Base-by-base conservation (phyloP, 2,329 filamentous ascomycete species). In the Aspergillus flavus region DNA sequence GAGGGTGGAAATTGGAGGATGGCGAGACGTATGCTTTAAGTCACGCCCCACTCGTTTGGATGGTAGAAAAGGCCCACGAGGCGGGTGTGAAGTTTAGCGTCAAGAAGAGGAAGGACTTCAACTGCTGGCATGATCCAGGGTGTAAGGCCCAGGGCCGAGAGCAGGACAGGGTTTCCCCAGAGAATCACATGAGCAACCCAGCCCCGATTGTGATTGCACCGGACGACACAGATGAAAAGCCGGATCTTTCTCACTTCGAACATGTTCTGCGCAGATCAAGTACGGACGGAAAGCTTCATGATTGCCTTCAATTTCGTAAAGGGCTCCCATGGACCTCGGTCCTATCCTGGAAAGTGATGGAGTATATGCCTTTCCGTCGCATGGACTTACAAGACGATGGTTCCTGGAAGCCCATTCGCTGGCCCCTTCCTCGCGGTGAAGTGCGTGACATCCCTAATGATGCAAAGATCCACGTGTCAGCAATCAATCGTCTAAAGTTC, bases 401-500 rank as follows among this genome's bases (percentile, higher is more conserved):
- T 0, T 87, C 86, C 0, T 95, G 92, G 92, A 89, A 87, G 75
- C 89, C 91, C 0, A 94, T 95, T 68, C 83, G 88, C 9, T 94
- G 91, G 90, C 92, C 92, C 0, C 79, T 94, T 3, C 92, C 92
- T 0, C 86, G 88, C 36, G 92, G 92, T 10, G 91, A 94, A 76
- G 87, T 90, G 0, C 86, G 92, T n/a, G 92, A 95, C 70, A 88
- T 95, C 2, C 92, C 92, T 0, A 76, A 85, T 9, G 83, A 89
- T 60, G 91, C 89, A 0, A 82, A 88, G 26, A 85, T 95, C 1
- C 92, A 95, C 69, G 86, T 88, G 46, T 91, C 89, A 21, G 92
- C 92, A 0, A 87, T 95, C 61, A 86, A 86, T 21, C 85, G 92
- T 6, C 90, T 95, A 87, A 76, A 87, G 52, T 76, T 80, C 9